Base-by-base conservation (phyloP, 768 basidiomycete species). In the Pilatotrama ljubarskyi region DNA sequence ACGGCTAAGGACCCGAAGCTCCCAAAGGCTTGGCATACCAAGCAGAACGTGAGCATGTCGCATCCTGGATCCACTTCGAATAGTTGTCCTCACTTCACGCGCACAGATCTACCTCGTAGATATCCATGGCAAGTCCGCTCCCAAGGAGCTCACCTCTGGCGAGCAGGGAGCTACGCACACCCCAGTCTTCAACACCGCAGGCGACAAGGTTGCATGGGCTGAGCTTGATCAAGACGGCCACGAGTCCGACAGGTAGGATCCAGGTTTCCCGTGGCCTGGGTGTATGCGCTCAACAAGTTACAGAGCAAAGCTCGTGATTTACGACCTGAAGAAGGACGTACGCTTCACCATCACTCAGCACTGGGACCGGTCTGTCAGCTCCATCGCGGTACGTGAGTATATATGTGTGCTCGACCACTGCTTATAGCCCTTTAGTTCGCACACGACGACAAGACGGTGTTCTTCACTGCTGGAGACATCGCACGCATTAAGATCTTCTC, bases 211-310 rank as follows among this genome's bases (percentile, higher is more conserved):
- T 1, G 93, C 90, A 0, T 98, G 95, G 95, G 74, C 92, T 38
- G 91, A 98, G 72, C 82, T 95, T 62, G 85, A 87, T 51, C 72
- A 89, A 69, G 93, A 98, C 66, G 95, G 95, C 1, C 89, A 95
- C 65, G 95, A 98, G 73, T 81, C 88, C 51, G 95, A 96, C 74
- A 83, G 89, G 86, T 85, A 59, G 55, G 40, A 47, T 29, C 14
- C 32, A 8, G 53, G 26, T 29, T 44, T 8, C 52, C 22, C 32
- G 55, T 38, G 17, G 13, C 7, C 13, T 18, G 4, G n/a, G 17
- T 15, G 29, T 20, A 51, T 20, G 40, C 36, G 20, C n/a, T 50
- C 20, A 58, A 10, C 5, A 24, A 32, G 55, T 41, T 18, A 0
- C 63, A 91, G 91, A 61, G 82, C 84, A 8, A 90, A 91, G 70